phyloP scores from a whole-genome alignment of 2,329 filamentous ascomycete genomes.

The Fusarium sp. region DNA sequence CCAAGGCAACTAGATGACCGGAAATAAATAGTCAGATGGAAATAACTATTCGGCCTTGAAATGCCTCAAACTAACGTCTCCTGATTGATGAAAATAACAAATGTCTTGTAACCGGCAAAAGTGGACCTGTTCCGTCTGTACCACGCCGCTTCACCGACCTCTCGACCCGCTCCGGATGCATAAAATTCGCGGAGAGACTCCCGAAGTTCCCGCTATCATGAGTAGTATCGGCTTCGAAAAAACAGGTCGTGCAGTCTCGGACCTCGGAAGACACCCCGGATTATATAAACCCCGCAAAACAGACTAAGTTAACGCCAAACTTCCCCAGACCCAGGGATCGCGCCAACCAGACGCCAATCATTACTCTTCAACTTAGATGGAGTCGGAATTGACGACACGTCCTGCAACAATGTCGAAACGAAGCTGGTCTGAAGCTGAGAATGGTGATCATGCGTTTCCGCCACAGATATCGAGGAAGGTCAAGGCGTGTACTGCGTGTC shows the following conservation, averaged over 20 bases:
- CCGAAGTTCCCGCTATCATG: not conserved
- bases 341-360: constrained; percentile 35
- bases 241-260: not conserved
- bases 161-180: not conserved
- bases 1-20: not conserved
- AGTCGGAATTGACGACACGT: not conserved
- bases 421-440: constrained; percentile 32
- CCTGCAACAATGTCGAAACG: constrained; percentile 25
- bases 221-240: too few relatives aligned
- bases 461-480: constrained; percentile 52
- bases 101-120: not conserved
- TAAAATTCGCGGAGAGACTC: not conserved
- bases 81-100: not conserved
- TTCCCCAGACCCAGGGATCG: constrained; percentile 8
- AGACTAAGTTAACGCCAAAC: not conserved
- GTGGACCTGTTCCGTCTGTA: not conserved
- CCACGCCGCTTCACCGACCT: not conserved
- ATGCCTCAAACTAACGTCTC: not conserved
- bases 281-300: constrained; percentile 34
- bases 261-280: constrained; percentile 18
- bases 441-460: constrained; percentile 19
- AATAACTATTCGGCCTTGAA: not conserved
- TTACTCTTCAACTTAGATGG: not conserved
- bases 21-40: not conserved
- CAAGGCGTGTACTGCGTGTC: constrained; percentile 54